Percentiles rank a stretch among this genome's conserved stretches.
Conservation (phyloP, 352 stramenopile genomes). For the Phytophthora vignae region DNA sequence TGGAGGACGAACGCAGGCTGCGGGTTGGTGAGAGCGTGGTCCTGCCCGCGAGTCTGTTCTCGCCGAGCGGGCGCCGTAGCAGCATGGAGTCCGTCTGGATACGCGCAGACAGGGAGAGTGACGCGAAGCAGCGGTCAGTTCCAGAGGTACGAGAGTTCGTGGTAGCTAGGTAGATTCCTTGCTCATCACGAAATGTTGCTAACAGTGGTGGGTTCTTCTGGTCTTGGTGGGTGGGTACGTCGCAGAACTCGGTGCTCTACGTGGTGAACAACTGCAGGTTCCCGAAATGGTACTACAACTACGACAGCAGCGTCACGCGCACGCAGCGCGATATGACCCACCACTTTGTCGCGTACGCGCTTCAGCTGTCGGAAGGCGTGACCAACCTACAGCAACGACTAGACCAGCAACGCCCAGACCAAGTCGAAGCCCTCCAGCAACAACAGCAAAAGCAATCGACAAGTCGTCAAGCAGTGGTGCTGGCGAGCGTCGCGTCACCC, state of each 20-base stretch:
- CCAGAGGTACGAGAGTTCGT: slow-evolving; percentile 5
- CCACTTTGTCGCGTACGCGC: slow-evolving; percentile 38
- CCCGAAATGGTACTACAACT: slow-evolving; percentile 47
- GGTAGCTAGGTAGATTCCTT: neutral
- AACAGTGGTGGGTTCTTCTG: neutral
- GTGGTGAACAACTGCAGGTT: slow-evolving; percentile 42
- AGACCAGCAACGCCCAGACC: neutral
- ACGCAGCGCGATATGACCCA: slow-evolving; percentile 47
- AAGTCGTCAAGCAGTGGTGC: slow-evolving; percentile 9
- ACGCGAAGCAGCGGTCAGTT: slow-evolving; percentile 25
- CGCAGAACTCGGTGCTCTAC: slow-evolving; percentile 38
- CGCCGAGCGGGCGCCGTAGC: neutral
- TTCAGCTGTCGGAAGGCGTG: slow-evolving; percentile 5
- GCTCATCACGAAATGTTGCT: neutral
- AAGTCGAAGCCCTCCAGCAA: neutral
- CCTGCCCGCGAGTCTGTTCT: neutral
- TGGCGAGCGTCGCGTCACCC: slow-evolving; percentile 25
- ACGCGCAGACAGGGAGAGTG: slow-evolving; percentile 29
- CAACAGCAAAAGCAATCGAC: neutral
- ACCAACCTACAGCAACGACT: neutral
- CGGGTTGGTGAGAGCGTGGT: neutral
- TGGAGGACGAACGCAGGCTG: neutral
- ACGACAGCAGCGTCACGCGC: slow-evolving; percentile 45
- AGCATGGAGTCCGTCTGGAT: slow-evolving; percentile 28
- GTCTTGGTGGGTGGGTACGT: too few relatives aligned